Conservation (phyloP, 2,329 filamentous ascomycete genomes). For the Colletotrichum destructivum region DNA sequence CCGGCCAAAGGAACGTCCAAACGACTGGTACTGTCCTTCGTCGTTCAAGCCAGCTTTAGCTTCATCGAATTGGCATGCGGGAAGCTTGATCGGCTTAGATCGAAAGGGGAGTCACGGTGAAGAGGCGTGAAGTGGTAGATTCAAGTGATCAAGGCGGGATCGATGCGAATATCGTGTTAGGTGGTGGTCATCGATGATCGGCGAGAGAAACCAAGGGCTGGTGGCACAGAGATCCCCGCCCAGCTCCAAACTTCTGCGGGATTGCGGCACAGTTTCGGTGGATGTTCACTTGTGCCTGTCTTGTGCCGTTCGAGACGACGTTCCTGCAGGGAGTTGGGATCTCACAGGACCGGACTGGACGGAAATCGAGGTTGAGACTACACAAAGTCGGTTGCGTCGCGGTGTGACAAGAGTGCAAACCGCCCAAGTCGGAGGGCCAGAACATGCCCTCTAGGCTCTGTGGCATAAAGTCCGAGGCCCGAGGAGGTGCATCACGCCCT, state of each 20-base stretch:
- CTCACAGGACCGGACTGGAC: constrained; percentile 9
- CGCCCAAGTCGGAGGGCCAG: constrained; percentile 6
- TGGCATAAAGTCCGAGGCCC: constrained; percentile 16
- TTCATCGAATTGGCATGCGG: constrained; percentile 13
- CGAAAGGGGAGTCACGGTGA: constrained; percentile 14
- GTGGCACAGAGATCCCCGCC: constrained; percentile 32
- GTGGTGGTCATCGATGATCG: constrained; percentile 26
- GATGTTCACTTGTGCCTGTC: constrained; percentile 1
- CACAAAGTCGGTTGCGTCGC: constrained; percentile 29
- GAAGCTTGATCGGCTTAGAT: constrained; percentile 21
- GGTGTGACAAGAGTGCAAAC: constrained; percentile 16
- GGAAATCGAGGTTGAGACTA: constrained; percentile 3
- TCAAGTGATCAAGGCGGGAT: constrained; percentile 5
- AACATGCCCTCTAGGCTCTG: constrained; percentile 14
- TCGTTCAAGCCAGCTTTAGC: constrained; percentile 4
- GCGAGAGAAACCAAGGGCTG: constrained; percentile 31
- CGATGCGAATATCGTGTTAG: constrained; percentile 13
- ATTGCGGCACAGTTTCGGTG: constrained; percentile 36
- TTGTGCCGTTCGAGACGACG: neutral
- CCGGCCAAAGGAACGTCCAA: constrained; percentile 20
- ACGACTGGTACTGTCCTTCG: constrained; percentile 14
- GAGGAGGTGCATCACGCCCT: constrained; percentile 21
- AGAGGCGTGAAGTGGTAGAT: constrained; percentile 7
- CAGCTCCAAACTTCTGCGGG: constrained; percentile 14
- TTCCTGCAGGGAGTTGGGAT: constrained; percentile 32